A percentile compares a stretch with the other conserved stretches of the same genome.
Conservation (phyloP, 78 protist species). For the Capsaspora owczarzaki region DNA sequence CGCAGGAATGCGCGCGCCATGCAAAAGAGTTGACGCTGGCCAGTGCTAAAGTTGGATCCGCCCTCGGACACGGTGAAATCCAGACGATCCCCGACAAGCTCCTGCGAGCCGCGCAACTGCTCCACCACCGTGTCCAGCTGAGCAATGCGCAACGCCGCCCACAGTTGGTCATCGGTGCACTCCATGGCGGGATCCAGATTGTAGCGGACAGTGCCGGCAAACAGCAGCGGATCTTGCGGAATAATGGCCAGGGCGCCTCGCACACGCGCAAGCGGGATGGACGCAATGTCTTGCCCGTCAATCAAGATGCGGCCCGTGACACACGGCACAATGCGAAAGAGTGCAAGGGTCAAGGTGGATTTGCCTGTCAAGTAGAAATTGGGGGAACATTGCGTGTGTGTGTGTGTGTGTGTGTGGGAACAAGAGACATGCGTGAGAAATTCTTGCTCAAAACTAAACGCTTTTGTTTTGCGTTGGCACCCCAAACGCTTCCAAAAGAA, state of each 20-base stretch:
- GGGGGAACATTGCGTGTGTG: background rate
- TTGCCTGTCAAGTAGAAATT: slow-evolving; percentile 44
- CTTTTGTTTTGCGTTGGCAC: background rate
- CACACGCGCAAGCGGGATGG: slow-evolving; percentile 34
- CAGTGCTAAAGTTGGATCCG: slow-evolving; percentile 49
- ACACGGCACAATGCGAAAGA: slow-evolving; percentile 71
- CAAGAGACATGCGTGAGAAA: no score
- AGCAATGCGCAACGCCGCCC: background rate
- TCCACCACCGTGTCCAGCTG: background rate
- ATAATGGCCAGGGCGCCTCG: slow-evolving; percentile 65
- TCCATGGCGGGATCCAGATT: slow-evolving; percentile 57
- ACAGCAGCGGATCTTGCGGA: slow-evolving; percentile 84
- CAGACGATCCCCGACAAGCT: background rate
- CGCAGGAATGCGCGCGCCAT: slow-evolving; percentile 83
- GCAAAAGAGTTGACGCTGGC: slow-evolving; percentile 89
- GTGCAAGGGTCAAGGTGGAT: slow-evolving; percentile 46
- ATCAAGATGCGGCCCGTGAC: background rate
- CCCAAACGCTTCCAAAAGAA: slow-evolving; percentile 77
- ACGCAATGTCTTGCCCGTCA: background rate
- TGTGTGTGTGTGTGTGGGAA: background rate
- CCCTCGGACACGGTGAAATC: slow-evolving; percentile 19
- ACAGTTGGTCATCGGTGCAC: background rate
- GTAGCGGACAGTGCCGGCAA: slow-evolving; percentile 56
- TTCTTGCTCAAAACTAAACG: no score
- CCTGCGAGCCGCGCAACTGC: background rate